phyloP scores from a whole-genome alignment of 805 yeast species.

The Candida pseudoglaebosa region DNA sequence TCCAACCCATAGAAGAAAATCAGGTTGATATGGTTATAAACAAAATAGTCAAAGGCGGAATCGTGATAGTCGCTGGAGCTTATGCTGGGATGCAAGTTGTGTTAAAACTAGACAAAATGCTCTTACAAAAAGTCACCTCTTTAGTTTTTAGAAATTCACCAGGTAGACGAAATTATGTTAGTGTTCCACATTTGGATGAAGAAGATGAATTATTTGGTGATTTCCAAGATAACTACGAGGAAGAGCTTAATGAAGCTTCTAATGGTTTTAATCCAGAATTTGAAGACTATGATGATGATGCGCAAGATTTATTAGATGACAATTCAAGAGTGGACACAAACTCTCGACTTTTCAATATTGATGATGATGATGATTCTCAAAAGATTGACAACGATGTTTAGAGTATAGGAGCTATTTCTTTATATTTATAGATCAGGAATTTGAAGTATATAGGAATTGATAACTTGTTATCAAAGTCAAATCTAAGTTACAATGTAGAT shows the following conservation, averaged over 20 bases:
- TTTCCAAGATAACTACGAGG: slow-evolving; percentile 38
- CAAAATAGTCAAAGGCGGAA: slow-evolving; percentile 53
- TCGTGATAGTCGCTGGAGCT: slow-evolving; percentile 41
- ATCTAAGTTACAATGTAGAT: too few species aligned
- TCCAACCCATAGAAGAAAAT: slow-evolving; percentile 61
- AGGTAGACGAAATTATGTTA: slow-evolving; percentile 38
- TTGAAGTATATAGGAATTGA: too few species aligned
- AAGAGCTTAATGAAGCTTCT: slow-evolving; percentile 30
- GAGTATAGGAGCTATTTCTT: too few species aligned
- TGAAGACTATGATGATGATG: slow-evolving; percentile 15
- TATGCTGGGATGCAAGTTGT: slow-evolving; percentile 32
- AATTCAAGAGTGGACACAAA: slow-evolving; percentile 8
- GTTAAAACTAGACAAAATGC: slow-evolving; percentile 27
- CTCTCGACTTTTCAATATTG: slow-evolving; percentile 4
- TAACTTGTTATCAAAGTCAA: too few species aligned
- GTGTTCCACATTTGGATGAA: slow-evolving; percentile 35
- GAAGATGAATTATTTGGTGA: slow-evolving; percentile 40
- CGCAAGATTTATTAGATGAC: slow-evolving; percentile 13
- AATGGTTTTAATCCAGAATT: slow-evolving; percentile 14
- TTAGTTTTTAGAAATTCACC: slow-evolving; percentile 33
- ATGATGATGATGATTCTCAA: slow-evolving; percentile 4
- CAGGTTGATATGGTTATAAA: slow-evolving; percentile 57
- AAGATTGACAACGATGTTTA: neutral
- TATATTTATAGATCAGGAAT: neutral
- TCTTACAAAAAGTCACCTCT: slow-evolving; percentile 29